Evolutionary conservation across 2,329 filamentous ascomycete species (phyloP).

Genomic region (Fusarium musae): DNA sequence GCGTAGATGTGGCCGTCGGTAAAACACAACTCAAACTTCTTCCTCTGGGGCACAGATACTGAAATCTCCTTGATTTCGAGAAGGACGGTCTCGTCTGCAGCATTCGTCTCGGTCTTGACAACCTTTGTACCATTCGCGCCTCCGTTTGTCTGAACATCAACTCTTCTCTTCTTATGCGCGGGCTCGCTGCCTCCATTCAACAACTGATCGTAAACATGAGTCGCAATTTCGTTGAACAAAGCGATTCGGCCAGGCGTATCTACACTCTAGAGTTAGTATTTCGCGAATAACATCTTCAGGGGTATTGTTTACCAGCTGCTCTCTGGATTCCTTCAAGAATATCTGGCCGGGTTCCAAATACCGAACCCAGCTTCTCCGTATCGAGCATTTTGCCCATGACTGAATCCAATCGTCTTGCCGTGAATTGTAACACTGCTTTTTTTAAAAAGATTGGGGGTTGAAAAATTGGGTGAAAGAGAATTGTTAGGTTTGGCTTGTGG

Average conservation of each 20-base stretch:
- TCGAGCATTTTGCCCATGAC: slow-evolving; percentile 60
- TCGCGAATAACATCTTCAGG: slow-evolving; percentile 21
- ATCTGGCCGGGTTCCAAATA: slow-evolving; percentile 67
- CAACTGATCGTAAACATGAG: slow-evolving; percentile 60
- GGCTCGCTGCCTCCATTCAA: slow-evolving; percentile 54
- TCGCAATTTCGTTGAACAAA: slow-evolving; percentile 68
- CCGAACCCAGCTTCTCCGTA: slow-evolving; percentile 58
- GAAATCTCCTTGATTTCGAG: slow-evolving; percentile 74
- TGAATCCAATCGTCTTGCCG: slow-evolving; percentile 17
- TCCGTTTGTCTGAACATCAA: slow-evolving; percentile 55
- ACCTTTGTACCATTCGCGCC: slow-evolving; percentile 31
- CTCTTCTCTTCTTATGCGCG: slow-evolving; percentile 62
- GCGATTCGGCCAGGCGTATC: slow-evolving; percentile 61
- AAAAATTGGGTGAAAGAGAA: slow-evolving; percentile 13
- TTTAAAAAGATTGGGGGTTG: slow-evolving; percentile 8
- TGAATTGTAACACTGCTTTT: slow-evolving; percentile 31
- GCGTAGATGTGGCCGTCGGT: slow-evolving; percentile 70
- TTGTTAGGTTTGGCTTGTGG: slow-evolving; percentile 29
- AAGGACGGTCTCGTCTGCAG: slow-evolving; percentile 62
- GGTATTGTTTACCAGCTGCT: slow-evolving; percentile 60
- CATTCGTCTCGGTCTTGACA: slow-evolving; percentile 46
- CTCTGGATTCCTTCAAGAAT: slow-evolving; percentile 64
- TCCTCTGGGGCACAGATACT: slow-evolving; percentile 73
- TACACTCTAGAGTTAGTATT: slow-evolving; percentile 42
- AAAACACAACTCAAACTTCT: slow-evolving; percentile 74